Evolutionary conservation across 2,329 filamentous ascomycete species (phyloP).

Genomic region (Ceratocystis variospora): DNA sequence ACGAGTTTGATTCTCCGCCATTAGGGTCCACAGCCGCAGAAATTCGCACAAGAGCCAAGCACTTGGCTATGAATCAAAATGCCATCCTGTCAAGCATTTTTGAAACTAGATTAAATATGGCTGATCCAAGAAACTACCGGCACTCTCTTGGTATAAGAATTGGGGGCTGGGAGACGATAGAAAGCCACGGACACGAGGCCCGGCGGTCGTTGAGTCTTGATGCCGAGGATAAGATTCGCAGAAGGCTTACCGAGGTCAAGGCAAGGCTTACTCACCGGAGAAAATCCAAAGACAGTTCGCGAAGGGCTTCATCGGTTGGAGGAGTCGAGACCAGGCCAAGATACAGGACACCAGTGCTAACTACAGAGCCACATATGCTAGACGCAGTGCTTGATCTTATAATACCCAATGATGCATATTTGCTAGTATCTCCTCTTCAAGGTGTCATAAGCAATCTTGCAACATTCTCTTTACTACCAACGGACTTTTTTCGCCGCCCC

Average conservation of each 20-base stretch:
- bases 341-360: not conserved
- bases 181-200: constrained; percentile 31
- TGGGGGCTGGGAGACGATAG: constrained; percentile 36
- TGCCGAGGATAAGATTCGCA: constrained; percentile 35
- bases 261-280: constrained; percentile 23
- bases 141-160: constrained; percentile 32
- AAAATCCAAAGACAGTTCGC: constrained; percentile 6
- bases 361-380: not conserved
- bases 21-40: constrained; percentile 49
- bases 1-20: constrained; percentile 40
- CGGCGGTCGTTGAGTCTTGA: constrained; percentile 29
- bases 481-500: not conserved
- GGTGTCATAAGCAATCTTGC: constrained; percentile 46
- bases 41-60: constrained; percentile 54
- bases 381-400: constrained; percentile 26
- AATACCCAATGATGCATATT: constrained; percentile 36
- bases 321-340: not conserved
- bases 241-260: constrained; percentile 36
- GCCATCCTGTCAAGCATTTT: constrained; percentile 30
- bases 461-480: constrained; percentile 40
- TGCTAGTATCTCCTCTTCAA: constrained; percentile 55
- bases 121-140: constrained; percentile 22
- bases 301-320: not conserved
- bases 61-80: constrained; percentile 51
- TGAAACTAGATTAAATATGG: constrained; percentile 25